Conservation (phyloP, 345 rosid species). For the Eucalyptus pauciflora region DNA sequence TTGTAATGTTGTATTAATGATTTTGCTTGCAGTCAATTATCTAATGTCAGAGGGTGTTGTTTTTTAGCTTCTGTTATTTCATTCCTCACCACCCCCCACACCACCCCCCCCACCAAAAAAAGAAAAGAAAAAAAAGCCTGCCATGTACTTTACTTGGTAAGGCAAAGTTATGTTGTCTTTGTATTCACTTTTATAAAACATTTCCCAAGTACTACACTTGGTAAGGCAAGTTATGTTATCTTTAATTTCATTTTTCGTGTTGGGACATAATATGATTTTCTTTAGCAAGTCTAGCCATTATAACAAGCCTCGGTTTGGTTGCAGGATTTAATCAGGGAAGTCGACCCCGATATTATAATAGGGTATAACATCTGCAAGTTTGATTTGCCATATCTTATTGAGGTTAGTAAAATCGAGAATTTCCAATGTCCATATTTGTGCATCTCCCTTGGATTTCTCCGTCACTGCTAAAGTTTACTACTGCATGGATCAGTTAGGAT, state of each 20-base stretch:
- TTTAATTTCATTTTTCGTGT: background rate
- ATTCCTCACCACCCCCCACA: rapidly evolving
- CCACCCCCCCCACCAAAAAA: background rate
- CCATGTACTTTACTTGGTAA: background rate
- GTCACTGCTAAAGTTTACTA: background rate
- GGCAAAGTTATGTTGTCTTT: background rate
- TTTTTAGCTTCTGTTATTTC: background rate
- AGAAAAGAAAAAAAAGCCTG: background rate
- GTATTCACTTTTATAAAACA: background rate
- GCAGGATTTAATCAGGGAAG: slow-evolving; percentile 84
- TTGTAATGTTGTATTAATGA: background rate
- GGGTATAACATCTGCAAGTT: slow-evolving; percentile 98
- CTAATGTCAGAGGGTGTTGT: background rate
- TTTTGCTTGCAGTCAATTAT: background rate
- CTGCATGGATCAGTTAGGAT: background rate
- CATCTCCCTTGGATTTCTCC: background rate
- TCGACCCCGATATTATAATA: slow-evolving; percentile 95
- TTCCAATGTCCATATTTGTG: background rate
- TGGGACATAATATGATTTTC: background rate
- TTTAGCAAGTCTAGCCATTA: background rate
- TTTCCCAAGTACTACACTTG: background rate
- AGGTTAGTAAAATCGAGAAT: slow-evolving; percentile 41
- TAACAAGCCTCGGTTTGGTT: slow-evolving; percentile 2
- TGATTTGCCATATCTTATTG: slow-evolving; percentile 93
- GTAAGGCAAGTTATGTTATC: background rate